Conservation (phyloP, 305 asterid species). For the Fraxinus angustifolia region DNA sequence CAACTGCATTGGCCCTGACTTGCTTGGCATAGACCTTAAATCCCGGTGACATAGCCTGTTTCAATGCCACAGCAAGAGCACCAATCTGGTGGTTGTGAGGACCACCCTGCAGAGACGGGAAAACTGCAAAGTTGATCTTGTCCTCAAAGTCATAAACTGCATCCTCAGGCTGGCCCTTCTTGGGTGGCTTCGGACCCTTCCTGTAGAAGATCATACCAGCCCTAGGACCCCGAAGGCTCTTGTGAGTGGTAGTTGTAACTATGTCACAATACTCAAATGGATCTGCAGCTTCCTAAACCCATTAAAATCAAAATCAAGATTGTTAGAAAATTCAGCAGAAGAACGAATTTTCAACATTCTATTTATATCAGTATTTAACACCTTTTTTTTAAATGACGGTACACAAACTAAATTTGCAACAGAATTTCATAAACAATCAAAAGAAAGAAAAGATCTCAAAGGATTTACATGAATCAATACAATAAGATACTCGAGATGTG, state of each 20-base stretch:
- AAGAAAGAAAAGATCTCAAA: neutral
- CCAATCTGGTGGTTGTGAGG: constrained; percentile 97
- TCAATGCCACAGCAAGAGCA: constrained; percentile 90
- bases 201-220: constrained; percentile 96
- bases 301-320: neutral
- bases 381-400: neutral
- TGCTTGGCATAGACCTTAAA: constrained; percentile 88
- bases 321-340: neutral
- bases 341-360: neutral
- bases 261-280: constrained; percentile 87
- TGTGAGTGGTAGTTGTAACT: constrained; percentile 92
- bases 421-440: neutral
- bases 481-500: neutral
- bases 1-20: constrained; percentile 87
- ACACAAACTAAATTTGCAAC: neutral
- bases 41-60: constrained; percentile 77
- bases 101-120: constrained; percentile 95
- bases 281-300: constrained; percentile 68
- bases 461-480: neutral
- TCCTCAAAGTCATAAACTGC: constrained; percentile 93
- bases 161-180: constrained; percentile 88
- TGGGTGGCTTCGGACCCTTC: constrained; percentile 91
- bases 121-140: constrained; percentile 91
- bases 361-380: neutral
- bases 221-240: constrained; percentile 93